Conservation (phyloP, 257 asterid species). For the Forsythia viridissima region DNA sequence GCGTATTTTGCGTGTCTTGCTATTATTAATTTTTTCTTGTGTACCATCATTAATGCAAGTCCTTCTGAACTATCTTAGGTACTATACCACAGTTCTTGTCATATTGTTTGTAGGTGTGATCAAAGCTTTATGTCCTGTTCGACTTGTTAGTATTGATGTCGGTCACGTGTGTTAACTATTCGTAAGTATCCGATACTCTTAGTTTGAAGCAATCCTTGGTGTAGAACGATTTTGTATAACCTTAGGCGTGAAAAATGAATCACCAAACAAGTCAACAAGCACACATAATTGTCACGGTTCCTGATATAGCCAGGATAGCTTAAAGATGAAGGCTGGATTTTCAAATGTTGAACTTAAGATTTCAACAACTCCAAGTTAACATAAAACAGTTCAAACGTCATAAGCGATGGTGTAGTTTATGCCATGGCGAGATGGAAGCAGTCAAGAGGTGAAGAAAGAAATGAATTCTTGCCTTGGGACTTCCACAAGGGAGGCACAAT, state of each 20-base stretch:
- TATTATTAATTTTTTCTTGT: neutral
- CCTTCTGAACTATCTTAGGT: neutral
- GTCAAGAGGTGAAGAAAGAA: neutral
- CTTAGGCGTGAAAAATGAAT: neutral
- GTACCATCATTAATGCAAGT: neutral
- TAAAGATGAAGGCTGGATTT: neutral
- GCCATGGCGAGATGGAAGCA: neutral
- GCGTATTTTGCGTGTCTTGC: neutral
- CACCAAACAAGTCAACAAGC: neutral
- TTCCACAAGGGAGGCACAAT: constrained; percentile 1
- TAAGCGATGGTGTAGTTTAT: neutral
- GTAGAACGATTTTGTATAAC: neutral
- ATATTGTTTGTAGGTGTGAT: neutral
- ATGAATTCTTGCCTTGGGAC: neutral
- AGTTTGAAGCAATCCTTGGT: neutral
- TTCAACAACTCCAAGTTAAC: neutral
- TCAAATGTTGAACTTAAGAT: neutral
- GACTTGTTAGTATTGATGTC: neutral
- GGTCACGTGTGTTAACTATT: neutral
- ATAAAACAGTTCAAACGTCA: neutral
- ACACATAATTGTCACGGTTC: neutral
- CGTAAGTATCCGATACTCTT: neutral
- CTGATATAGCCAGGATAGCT: neutral
- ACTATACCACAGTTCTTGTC: neutral
- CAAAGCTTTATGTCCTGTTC: neutral